Conservation (phyloP, 495 filamentous ascomycete species). For the Geoglossum glabrum region DNA sequence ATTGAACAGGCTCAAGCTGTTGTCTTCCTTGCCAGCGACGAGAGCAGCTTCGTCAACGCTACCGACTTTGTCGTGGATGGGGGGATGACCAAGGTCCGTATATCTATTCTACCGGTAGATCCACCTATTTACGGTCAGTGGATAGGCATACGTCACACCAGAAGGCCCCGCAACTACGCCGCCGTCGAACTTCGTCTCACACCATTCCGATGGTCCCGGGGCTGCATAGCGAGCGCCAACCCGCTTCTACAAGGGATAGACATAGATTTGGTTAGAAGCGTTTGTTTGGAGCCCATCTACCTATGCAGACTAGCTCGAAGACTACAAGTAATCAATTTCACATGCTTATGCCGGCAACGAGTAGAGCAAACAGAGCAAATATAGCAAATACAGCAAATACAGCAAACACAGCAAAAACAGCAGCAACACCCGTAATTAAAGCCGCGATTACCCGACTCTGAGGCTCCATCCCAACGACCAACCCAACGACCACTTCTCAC, state of each 20-base stretch:
- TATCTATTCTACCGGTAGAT: too few species aligned
- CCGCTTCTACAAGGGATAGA: neutral
- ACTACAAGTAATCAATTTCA: too few species aligned
- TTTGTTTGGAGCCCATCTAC: neutral
- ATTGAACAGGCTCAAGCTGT: conserved; percentile 92
- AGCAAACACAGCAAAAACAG: too few species aligned
- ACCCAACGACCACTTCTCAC: neutral
- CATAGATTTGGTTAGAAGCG: neutral
- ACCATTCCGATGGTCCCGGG: neutral
- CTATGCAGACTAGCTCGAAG: too few species aligned
- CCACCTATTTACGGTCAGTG: neutral
- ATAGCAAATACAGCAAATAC: too few species aligned
- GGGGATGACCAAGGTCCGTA: conserved; percentile 62
- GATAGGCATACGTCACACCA: conserved; percentile 69
- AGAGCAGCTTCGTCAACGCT: conserved; percentile 84
- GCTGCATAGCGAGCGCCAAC: neutral
- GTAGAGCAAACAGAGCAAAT: too few species aligned
- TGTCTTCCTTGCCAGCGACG: conserved; percentile 82
- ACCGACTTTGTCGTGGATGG: conserved; percentile 93
- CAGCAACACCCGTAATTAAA: too few species aligned
- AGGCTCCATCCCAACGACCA: neutral
- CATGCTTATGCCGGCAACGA: too few species aligned
- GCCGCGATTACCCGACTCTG: neutral
- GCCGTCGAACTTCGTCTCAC: conserved; percentile 35
- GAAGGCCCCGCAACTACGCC: conserved; percentile 55